Base-by-base conservation (phyloP, 2,329 filamentous ascomycete genomes). In the Trichophyton simii region DNA sequence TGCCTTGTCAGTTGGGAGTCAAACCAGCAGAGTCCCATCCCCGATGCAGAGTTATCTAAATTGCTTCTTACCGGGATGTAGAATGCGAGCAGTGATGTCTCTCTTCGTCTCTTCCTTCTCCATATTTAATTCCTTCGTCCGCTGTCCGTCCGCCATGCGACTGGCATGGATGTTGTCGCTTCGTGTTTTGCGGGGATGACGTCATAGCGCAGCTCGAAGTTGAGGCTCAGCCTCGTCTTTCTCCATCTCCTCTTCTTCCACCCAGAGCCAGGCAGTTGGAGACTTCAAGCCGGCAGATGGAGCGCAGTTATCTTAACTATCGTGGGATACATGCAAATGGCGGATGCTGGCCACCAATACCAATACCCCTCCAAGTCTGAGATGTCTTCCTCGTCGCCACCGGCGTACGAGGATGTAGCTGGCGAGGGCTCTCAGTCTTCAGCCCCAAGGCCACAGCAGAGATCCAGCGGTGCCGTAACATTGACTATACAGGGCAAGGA, bases 401-500 rank as follows among this genome's bases (percentile, higher is more conserved):
- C 64, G 38, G 62, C 60, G 18, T 65, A 65, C 34, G 62, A 65
- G 38, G 62, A 59, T 34, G 61, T 58, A 13, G 57, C 46, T 3
- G 22, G 46, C 0, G 20, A 9, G 5, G 46, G 46, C 13, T 2
- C 46, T 28, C 48, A 34, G 1, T n/a, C 18, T 18, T 42, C 52
- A 42, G 18, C 20, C 9, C 59, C 57, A 18, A 44, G 48, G 15
- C 6, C 25, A 3, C 57, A 59, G 20, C 28, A 58, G 18, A 44
- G 41, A 18, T 46, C 61, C 2, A 28, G 52, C 44, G 61, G 48
- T 34, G 57, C 62, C 18, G 57, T 63, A 41, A 62, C 58, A 25
- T 22, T 65, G 38, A 63, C 57, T 8, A 64, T 65, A 46, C 57
- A 64, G 38, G 64, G 64, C 18, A 62, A 61, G 50, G 59, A 63